Percentiles rank a stretch among this genome's conserved stretches.
Evolutionary conservation across 75 land plant genomes (phyloP).

Genomic region (Cupressus sempervirens): DNA sequence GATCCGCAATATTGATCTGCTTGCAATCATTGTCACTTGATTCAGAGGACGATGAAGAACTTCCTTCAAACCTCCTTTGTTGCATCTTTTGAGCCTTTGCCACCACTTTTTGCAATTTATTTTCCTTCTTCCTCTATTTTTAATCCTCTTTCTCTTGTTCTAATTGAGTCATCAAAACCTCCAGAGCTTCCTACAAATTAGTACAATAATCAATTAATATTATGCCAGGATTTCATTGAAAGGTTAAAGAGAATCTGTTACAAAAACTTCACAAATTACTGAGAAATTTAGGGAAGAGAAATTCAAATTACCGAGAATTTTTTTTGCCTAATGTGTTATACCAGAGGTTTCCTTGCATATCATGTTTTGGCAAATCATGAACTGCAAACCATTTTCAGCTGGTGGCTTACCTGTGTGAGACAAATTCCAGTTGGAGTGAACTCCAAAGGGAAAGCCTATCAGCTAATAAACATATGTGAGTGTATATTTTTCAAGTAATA

Average conservation of each 20-base stretch:
- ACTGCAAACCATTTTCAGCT: too few relatives aligned
- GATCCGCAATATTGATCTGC: not conserved
- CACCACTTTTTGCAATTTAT: conserved; percentile 27
- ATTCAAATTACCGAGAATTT: not conserved
- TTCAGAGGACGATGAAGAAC: conserved; percentile 19
- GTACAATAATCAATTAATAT: not conserved
- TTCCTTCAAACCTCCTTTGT: not conserved
- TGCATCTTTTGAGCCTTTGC: conserved; percentile 6
- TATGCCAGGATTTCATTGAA: not conserved
- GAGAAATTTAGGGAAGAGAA: too few relatives aligned
- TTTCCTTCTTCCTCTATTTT: conserved; percentile 27
- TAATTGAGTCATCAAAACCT: conserved; percentile 25
- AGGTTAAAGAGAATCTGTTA: too few relatives aligned
- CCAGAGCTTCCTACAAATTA: conserved; percentile 38
- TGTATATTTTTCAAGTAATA: too few relatives aligned
- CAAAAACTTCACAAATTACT: too few relatives aligned
- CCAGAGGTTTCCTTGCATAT: not conserved
- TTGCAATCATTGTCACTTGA: conserved; percentile 53
- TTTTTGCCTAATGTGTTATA: not conserved
- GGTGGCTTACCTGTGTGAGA: too few relatives aligned
- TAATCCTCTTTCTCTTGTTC: conserved; percentile 34
- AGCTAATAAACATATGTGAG: too few relatives aligned
- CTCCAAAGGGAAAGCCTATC: too few relatives aligned
- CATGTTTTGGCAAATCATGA: too few relatives aligned
- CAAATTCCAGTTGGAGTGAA: too few relatives aligned